These are phyloP conservation scores for Metarhizium anisopliae DNA, from an alignment of 2,329 filamentous ascomycete genomes.

Conservation along the genomic window DNA sequence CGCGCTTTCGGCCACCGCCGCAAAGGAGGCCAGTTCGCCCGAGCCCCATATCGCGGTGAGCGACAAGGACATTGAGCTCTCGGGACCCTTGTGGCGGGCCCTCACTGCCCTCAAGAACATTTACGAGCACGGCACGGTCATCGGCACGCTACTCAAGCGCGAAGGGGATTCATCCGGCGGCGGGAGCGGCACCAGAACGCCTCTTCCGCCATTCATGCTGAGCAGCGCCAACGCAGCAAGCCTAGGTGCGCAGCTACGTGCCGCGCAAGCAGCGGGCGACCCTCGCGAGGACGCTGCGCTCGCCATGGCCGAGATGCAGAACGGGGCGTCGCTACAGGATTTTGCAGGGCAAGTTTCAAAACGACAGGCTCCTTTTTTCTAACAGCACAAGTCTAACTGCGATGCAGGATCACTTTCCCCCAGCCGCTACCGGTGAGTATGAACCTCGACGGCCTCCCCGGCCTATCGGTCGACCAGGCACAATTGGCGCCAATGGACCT, in stretches of 20 bases:
- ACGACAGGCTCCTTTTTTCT: no score
- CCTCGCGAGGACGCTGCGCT: conserved; percentile 53
- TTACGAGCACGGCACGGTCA: conserved; percentile 54
- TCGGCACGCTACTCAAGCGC: conserved; percentile 39
- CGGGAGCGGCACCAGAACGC: conserved; percentile 37
- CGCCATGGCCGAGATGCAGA: conserved; percentile 58
- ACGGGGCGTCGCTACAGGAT: conserved; percentile 39
- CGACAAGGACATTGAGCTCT: conserved; percentile 53
- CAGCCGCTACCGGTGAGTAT: conserved; percentile 27
- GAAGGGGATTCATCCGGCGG: conserved; percentile 37
- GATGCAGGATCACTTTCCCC: conserved; percentile 25
- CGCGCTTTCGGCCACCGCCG: conserved; percentile 54
- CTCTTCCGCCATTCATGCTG: conserved; percentile 21
- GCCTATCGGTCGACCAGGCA: conserved; percentile 46
- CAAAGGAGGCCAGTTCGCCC: conserved; percentile 49
- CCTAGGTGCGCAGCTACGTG: conserved; percentile 17
- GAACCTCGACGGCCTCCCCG: conserved; percentile 34
- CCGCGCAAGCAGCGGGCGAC: conserved; percentile 28
- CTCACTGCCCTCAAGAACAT: conserved; percentile 55
- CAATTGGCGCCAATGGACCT: conserved; percentile 59
- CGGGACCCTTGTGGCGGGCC: conserved; percentile 51
- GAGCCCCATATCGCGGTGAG: conserved; percentile 43
- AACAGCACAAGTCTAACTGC: background rate
- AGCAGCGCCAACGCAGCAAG: conserved; percentile 14
- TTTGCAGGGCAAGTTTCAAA: conserved; percentile 28